These are phyloP conservation scores for Tetrapyrgos nigripes DNA, from an alignment of 1,284 basidiomycete genomes.

Conservation along the genomic window DNA sequence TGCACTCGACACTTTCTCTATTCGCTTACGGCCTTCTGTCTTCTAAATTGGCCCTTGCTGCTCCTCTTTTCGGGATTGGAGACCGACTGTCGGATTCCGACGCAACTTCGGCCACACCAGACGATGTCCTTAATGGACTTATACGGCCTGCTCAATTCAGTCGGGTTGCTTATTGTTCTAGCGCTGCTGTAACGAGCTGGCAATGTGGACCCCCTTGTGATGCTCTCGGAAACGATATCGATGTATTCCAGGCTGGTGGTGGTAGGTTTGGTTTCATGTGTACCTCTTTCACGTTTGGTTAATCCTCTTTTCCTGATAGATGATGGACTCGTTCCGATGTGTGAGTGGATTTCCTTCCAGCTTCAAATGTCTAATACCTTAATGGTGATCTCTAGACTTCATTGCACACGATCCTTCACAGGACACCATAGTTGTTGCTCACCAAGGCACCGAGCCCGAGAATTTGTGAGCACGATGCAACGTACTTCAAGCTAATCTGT, in stretches of 20 bases:
- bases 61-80: constrained; percentile 11
- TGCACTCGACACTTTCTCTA: not conserved
- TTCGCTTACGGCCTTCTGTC: constrained; percentile 3
- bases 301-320: constrained; percentile 28
- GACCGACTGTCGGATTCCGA: constrained; percentile 4
- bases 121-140: constrained; percentile 20
- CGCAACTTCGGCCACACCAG: constrained; percentile 9
- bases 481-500: not conserved
- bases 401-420: constrained; percentile 46
- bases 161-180: constrained; percentile 49
- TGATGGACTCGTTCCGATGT: constrained; percentile 38
- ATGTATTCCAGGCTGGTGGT: constrained; percentile 44
- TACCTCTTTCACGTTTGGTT: constrained; percentile 10
- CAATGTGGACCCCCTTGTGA: constrained; percentile 45
- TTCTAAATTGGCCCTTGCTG: constrained; percentile 4
- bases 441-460: constrained; percentile 50
- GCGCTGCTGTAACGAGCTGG: constrained; percentile 35
- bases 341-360: constrained; percentile 30
- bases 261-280: constrained; percentile 26
- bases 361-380: not conserved
- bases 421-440: constrained; percentile 51
- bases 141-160: constrained; percentile 46
- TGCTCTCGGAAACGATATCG: constrained; percentile 25
- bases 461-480: constrained; percentile 35
- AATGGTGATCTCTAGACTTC: constrained; percentile 39